Evolutionary conservation across 23 red algal genomes (phyloP).

Genomic region (Agarophyton chilense): DNA sequence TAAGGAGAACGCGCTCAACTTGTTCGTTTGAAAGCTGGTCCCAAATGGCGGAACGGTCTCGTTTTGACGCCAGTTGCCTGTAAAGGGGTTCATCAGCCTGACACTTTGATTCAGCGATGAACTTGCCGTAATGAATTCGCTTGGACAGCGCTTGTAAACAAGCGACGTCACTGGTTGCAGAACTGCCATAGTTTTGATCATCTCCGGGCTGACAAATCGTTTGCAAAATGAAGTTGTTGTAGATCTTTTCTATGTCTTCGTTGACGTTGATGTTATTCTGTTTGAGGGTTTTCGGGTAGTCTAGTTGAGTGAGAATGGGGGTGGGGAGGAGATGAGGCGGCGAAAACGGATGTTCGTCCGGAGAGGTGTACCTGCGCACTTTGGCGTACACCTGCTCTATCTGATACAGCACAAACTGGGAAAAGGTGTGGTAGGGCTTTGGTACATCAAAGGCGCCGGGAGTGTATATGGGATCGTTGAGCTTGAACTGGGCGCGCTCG

Average conservation of each 20-base stretch:
- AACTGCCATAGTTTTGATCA: conserved; percentile 98
- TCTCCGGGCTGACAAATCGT: conserved; percentile 83
- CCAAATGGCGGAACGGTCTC: conserved; percentile 79
- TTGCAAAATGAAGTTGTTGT: conserved; percentile 76
- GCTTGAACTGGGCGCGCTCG: conserved; percentile 92
- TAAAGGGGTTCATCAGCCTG: conserved; percentile 74
- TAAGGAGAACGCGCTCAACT: conserved; percentile 85
- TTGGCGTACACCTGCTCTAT: conserved; percentile 91
- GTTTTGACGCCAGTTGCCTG: conserved; percentile 44
- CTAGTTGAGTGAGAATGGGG: conserved; percentile 72
- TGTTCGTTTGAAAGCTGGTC: conserved; percentile 67
- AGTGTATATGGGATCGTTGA: conserved; percentile 78
- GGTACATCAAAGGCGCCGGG: conserved; percentile 78
- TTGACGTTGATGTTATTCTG: conserved; percentile 92
- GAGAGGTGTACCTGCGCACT: conserved; percentile 87
- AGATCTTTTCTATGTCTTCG: conserved; percentile 65
- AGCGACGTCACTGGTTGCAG: conserved; percentile 85
- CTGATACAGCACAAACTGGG: conserved; percentile 85
- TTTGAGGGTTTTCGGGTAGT: conserved; percentile 78
- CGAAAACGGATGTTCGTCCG: conserved; percentile 95
- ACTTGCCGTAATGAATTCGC: conserved; percentile 99
- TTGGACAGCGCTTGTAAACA: conserved; percentile 97
- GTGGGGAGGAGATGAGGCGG: conserved; percentile 67
- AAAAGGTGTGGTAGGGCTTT: conserved; percentile 62
- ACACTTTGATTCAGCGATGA: conserved; percentile 98